phyloP scores from a whole-genome alignment of 768 basidiomycete species.

The Auricularia cornea region DNA sequence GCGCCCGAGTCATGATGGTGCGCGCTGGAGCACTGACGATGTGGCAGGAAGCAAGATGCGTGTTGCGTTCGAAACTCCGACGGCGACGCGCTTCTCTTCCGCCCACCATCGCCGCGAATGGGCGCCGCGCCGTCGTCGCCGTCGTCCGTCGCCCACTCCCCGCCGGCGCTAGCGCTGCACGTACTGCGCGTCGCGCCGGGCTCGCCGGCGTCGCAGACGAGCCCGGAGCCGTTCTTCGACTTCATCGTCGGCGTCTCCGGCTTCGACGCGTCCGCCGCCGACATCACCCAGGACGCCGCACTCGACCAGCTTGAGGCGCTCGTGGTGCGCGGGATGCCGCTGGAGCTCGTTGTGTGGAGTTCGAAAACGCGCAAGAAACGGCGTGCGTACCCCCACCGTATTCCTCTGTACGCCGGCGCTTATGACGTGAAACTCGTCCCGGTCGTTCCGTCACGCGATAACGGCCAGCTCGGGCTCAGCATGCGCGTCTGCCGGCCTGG shows the following conservation, averaged over 20 bases:
- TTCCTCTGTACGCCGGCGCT: neutral
- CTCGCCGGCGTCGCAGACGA: constrained; percentile 80
- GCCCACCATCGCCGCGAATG: too few species aligned
- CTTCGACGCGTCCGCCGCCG: neutral
- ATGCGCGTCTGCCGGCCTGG: constrained; percentile 91
- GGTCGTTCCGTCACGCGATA: constrained; percentile 32
- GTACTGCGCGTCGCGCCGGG: constrained; percentile 82
- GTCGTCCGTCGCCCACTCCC: neutral
- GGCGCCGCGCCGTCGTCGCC: neutral
- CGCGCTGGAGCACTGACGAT: too few species aligned
- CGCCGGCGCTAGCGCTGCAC: constrained; percentile 38
- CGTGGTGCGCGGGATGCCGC: constrained; percentile 21
- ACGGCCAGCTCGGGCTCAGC: constrained; percentile 92
- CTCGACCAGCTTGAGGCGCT: neutral
- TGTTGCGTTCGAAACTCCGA: too few species aligned
- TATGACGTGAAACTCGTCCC: constrained; percentile 7
- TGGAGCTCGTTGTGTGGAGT: constrained; percentile 77
- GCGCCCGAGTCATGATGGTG: too few species aligned
- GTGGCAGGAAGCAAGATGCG: too few species aligned
- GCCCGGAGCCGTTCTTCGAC: constrained; percentile 91
- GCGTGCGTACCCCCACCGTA: constrained; percentile 33
- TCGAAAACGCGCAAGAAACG: constrained; percentile 66
- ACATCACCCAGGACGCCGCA: neutral
- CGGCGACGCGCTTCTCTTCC: too few species aligned
- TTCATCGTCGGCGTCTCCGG: constrained; percentile 91